These are phyloP conservation scores for Exophiala dermatitidis DNA, from an alignment of 2,329 filamentous ascomycete species.

Conservation along the genomic window DNA sequence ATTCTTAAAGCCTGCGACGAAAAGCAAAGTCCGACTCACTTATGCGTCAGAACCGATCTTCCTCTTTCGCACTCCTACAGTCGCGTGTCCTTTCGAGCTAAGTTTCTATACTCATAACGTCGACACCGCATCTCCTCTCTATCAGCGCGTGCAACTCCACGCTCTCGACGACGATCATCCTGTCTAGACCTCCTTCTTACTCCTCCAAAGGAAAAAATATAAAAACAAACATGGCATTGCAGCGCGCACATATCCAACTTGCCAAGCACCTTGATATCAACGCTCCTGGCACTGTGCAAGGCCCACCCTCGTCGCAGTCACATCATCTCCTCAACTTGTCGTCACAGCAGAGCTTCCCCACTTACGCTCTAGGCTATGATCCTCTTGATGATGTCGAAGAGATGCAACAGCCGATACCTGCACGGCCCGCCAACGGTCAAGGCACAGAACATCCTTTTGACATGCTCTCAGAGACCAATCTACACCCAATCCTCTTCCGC, in stretches of 20 bases:
- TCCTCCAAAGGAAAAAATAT: neutral
- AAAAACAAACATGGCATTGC: slow-evolving; percentile 3
- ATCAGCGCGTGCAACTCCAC: no score
- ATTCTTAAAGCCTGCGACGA: no score
- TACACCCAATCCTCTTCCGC: slow-evolving; percentile 20
- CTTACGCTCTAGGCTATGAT: slow-evolving; percentile 13
- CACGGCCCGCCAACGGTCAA: slow-evolving; percentile 3
- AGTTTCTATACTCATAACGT: no score
- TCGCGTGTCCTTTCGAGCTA: no score
- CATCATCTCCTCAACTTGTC: slow-evolving; percentile 1
- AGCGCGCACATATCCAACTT: slow-evolving; percentile 1
- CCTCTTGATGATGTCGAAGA: neutral
- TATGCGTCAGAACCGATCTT: no score
- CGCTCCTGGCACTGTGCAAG: slow-evolving; percentile 1
- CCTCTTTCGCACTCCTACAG: no score
- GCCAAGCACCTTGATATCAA: slow-evolving; percentile 6
- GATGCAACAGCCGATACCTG: neutral
- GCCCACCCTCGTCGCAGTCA: neutral
- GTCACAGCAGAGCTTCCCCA: slow-evolving; percentile 9
- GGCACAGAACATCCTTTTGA: slow-evolving; percentile 13
- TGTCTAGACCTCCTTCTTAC: neutral
- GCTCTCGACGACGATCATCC: neutral
- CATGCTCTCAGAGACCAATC: slow-evolving; percentile 6
- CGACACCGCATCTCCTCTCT: no score
- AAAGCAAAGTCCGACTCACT: no score